Evolutionary conservation across 371 early-diverging fungal species (phyloP), one percentile per base, ranked within the genome.

Genomic region (Capniomyces stellatus): DNA sequence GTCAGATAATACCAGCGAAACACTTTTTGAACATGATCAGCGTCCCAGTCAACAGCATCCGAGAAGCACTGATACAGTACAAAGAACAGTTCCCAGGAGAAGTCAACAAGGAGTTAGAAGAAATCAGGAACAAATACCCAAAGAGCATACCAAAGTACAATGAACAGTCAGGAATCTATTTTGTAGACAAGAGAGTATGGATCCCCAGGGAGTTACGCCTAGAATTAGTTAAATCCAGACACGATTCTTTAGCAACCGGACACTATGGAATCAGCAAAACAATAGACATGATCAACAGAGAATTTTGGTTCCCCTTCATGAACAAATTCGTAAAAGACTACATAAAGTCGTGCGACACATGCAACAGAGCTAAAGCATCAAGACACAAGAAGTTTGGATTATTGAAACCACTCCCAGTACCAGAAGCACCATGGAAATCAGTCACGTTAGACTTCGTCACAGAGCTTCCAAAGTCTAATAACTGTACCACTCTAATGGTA

Each of bases 301-400:
- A 54, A 1, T 77, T 60, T 52, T 66, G 61, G 43, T 78, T 76
- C 73, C 66, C 71, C 10, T 29, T 55, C 1, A 60, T 78, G 54
- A 47, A 62, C 0, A 53, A 59, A 25, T 63, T 62, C 28, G 54
- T 72, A 1, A 57, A 60, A 0, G 24, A 55, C 0, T 76, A 71
- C 58, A 57, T 75, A 0, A 2, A 19, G 2, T 58, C 64, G 2
- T 79, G 75, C 59, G 58, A 71, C 13, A 58, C 44, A 0, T 78
- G 78, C 57, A 56, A 59, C 22, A 50, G 67, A 2, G 43, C 57
- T 15, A 73, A 74, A 54, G 47, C 51, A 0, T 29, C 46, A 0
- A 29, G 50, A 0, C 57, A 70, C 22, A 46, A 48, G 0, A 57
- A 63, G 28, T 25, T 8, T 13, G 4, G 55, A 8, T 46, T 53